Base-by-base conservation (phyloP, 257 asterid species). In the Penstemon eatonii region DNA sequence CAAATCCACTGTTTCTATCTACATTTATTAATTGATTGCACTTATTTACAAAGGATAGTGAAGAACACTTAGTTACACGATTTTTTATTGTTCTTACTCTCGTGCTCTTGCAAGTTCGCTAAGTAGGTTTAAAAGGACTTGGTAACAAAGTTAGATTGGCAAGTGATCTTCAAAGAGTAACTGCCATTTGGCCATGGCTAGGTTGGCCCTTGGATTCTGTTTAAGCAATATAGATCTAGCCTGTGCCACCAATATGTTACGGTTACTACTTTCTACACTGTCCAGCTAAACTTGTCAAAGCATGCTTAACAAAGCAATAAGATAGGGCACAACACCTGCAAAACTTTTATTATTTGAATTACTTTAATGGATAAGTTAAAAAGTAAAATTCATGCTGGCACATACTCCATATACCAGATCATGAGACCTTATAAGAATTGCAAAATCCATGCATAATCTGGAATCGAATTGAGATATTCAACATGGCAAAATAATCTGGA, bases 101-200 rank as follows among this genome's bases (percentile, higher is more conserved):
- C 40, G 38, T 8, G 46, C 18, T 54, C n/a, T 45, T 36, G 12
- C 6, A 9, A 8, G 42, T 44, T 36, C 42, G 56, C 18, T 59
- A 60, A 45, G 36, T 33, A 54, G 45, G 53, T 63, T 39, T 33
- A 57, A 37, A 67, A 40, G 42, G 58, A 45, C 45, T 44, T 9
- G 55, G 36, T 40, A 8, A 51, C 56, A 62, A 53, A 45, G 40
- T 60, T 53, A 75, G 51, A 47, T 58, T 53, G 52, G 58, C 9
- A 19, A 54, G 18, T 68, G 73, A 72, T 33, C 68, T 62, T 67
- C 25, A 8, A 42, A 51, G 10, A 71, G 56, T 62, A 54, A 45
- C 5, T 47, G 60, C 45, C 65, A 49, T 56, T 72, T 59, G 70
- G 63, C 68, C 71, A 58, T n/a, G 36, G 19, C 44, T 55, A 45